phyloP scores from a whole-genome alignment of 1,139 yeast genomes.

The Pichia terricola region DNA sequence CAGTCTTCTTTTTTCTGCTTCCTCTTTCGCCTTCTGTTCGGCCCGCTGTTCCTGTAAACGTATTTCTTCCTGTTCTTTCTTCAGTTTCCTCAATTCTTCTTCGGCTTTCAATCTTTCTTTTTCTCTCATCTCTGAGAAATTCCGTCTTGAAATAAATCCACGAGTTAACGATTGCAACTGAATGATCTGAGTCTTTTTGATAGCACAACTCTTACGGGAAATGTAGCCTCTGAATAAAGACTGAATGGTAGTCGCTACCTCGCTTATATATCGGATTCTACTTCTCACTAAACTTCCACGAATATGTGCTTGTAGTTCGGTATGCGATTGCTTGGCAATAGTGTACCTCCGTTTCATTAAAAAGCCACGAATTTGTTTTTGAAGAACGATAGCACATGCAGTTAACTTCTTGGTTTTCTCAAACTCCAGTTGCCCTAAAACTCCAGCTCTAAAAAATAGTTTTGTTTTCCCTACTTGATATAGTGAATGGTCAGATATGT shows the following conservation, averaged over 20 bases:
- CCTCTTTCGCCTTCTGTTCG: background rate
- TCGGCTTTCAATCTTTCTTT: constrained; percentile 60
- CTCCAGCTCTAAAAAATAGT: constrained; percentile 93
- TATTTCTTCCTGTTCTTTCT: no score
- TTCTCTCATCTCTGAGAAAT: constrained; percentile 47
- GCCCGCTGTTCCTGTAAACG: background rate
- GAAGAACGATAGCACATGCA: constrained; percentile 72
- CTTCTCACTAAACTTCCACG: constrained; percentile 57
- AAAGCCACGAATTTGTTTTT: constrained; percentile 68
- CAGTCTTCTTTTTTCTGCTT: background rate
- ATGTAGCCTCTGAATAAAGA: constrained; percentile 55
- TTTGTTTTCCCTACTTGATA: constrained; percentile 85
- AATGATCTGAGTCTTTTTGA: constrained; percentile 39
- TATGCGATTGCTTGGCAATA: constrained; percentile 44
- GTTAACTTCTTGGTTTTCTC: constrained; percentile 68
- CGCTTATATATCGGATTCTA: constrained; percentile 43
- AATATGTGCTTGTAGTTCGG: constrained; percentile 46
- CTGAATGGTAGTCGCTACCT: constrained; percentile 66
- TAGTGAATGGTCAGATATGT: constrained; percentile 53
- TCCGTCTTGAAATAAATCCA: constrained; percentile 43
- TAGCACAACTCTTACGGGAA: constrained; percentile 29
- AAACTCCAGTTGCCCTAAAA: constrained; percentile 88
- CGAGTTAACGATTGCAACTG: constrained; percentile 60
- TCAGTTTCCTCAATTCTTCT: constrained; percentile 66
- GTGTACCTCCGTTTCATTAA: constrained; percentile 53